Base-by-base conservation (phyloP, 1,139 yeast genomes). In the Hansenula sp. region DNA sequence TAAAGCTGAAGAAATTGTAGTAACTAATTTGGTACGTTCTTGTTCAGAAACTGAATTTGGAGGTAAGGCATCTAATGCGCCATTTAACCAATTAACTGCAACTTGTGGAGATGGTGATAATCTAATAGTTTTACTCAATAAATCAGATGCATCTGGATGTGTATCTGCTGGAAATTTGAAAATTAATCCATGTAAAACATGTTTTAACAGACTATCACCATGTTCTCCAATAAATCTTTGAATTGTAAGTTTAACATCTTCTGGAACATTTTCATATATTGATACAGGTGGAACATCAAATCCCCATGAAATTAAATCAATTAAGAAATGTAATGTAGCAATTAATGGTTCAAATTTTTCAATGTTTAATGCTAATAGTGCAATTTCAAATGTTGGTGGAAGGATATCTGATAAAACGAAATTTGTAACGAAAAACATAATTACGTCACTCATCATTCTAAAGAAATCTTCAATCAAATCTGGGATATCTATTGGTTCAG, bases 401-500 rank as follows among this genome's bases (percentile, higher is more conserved):
- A 88, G 62, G 34, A 86, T 60, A n/a, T 71, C 66, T 37, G 78
- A 69, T 12, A 71, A 63, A 16, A 87, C 73, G 43, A 86, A 72
- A 51, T 79, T 71, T 42, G 75, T 69, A 2, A 97, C 95, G 59
- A 73, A 86, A 59, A 77, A 87, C 82, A 84, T 82, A 41, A 88
- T 64, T 38, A 89, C 68, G 58, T 92, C 97, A 46, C 77, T 73
- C 64, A 82, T 71, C 83, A 90, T 82, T 44, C 94, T 72, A 71
- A 83, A 89, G 58, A 84, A 90, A 66, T 90, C 97, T 61, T 90
- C 96, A 41, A 90, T 69, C 29, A 87, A 72, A 59, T 88, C 96
- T 14, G 92, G 86, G 30, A 73, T 73, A 48, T 69, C 73, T 39
- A 65, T 65, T 32, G 64, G 56, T 33, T 37, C 51, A 42, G 53